Percentiles rank a stretch among this genome's conserved stretches.
phyloP scores from a whole-genome alignment of 2,329 filamentous ascomycete species.

The Fusarium heterosporum region DNA sequence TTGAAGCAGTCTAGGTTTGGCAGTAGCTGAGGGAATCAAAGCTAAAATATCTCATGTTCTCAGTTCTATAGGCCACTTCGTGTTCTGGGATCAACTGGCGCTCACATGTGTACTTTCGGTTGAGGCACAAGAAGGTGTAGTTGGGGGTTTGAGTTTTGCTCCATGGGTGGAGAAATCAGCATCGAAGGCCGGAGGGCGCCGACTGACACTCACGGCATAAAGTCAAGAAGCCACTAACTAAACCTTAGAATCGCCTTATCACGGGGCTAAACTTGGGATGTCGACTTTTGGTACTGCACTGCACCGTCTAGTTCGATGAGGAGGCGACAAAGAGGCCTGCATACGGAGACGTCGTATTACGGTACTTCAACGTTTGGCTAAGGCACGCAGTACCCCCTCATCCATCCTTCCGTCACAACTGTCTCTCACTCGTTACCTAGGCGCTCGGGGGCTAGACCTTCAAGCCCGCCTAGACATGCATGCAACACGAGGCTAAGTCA shows the following conservation, averaged over 20 bases:
- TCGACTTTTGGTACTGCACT: neutral
- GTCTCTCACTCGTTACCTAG: neutral
- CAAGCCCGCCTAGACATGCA: conserved; percentile 25
- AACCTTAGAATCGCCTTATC: conserved; percentile 3
- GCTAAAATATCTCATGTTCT: conserved; percentile 17
- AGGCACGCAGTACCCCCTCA: conserved; percentile 8
- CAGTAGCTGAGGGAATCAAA: conserved; percentile 5
- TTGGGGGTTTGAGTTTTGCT: conserved; percentile 21
- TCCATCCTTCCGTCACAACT: conserved; percentile 18
- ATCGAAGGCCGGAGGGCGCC: conserved; percentile 30
- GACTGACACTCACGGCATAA: conserved; percentile 7
- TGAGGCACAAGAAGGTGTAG: conserved; percentile 3
- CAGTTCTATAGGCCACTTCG: conserved; percentile 26
- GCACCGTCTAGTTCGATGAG: neutral
- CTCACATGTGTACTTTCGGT: conserved; percentile 11
- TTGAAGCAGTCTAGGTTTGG: conserved; percentile 16
- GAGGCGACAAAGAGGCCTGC: neutral
- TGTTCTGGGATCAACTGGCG: conserved; percentile 30
- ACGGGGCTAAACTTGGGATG: conserved; percentile 20
- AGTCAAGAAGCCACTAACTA: conserved; percentile 13
- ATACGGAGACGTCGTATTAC: neutral
- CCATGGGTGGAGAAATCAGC: neutral
- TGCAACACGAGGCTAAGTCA: conserved; percentile 30
- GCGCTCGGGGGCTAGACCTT: conserved; percentile 19
- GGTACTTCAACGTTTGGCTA: conserved; percentile 5